These are phyloP conservation scores for Monosporascus sp. DNA, from an alignment of 2,329 filamentous ascomycete genomes.

Conservation along the genomic window DNA sequence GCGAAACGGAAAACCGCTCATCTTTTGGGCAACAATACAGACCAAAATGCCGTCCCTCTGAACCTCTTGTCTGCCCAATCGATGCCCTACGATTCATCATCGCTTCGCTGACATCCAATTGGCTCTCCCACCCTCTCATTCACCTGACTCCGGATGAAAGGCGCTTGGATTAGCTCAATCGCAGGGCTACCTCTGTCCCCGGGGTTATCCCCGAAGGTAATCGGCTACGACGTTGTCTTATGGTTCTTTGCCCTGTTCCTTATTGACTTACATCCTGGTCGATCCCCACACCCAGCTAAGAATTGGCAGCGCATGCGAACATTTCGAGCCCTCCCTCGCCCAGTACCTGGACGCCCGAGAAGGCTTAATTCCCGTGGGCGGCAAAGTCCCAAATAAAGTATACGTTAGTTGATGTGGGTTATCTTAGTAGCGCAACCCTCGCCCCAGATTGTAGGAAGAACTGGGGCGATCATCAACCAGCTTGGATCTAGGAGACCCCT, in stretches of 20 bases:
- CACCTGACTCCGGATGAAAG: constrained; percentile 6
- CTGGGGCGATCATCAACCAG: constrained; percentile 15
- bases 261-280: constrained; percentile 8
- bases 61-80: constrained; percentile 16
- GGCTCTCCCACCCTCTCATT: constrained; percentile 4
- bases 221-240: neutral
- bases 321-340: constrained; percentile 13
- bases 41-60: constrained; percentile 6
- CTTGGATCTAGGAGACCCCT: constrained; percentile 12
- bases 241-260: neutral
- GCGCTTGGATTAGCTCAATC: constrained; percentile 1
- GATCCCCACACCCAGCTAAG: constrained; percentile 16
- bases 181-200: neutral
- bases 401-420: neutral
- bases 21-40: constrained; percentile 16
- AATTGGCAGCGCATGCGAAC: constrained; percentile 5
- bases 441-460: constrained; percentile 15
- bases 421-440: neutral
- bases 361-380: constrained; percentile 2
- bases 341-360: constrained; percentile 16
- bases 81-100: constrained; percentile 18
- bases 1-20: neutral
- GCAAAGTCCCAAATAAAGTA: neutral
- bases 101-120: constrained; percentile 12
- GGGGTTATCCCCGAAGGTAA: neutral